phyloP scores from a whole-genome alignment of 2,329 filamentous ascomycete genomes.

The Alternaria infectoria region DNA sequence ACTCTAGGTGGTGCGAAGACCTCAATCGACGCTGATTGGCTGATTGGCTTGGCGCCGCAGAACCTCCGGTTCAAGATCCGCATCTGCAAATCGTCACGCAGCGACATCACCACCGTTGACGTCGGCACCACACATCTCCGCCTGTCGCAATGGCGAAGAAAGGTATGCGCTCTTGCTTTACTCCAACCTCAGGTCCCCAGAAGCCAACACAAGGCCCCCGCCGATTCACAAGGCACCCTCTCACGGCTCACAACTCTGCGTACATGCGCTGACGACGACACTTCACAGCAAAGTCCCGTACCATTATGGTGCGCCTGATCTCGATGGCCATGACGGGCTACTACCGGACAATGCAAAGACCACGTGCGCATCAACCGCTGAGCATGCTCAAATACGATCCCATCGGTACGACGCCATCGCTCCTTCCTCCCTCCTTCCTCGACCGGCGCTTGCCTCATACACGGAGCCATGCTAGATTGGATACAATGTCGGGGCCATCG shows the following conservation, averaged over 20 bases:
- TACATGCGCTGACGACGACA: slow-evolving; percentile 22
- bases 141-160: slow-evolving; percentile 44
- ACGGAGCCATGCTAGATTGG: neutral
- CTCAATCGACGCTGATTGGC: slow-evolving; percentile 28
- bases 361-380: slow-evolving; percentile 79
- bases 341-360: slow-evolving; percentile 89
- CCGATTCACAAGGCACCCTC: neutral
- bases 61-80: slow-evolving; percentile 21
- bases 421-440: neutral
- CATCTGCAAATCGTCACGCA: slow-evolving; percentile 29
- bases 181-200: too few species aligned
- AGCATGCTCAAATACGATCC: slow-evolving; percentile 99
- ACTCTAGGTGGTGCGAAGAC: neutral
- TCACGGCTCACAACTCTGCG: neutral
- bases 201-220: neutral
- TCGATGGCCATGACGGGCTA: slow-evolving; percentile 99
- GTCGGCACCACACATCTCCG: slow-evolving; percentile 13
- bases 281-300: slow-evolving; percentile 80
- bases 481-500: neutral
- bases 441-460: neutral
- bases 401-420: slow-evolving; percentile 68
- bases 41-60: slow-evolving; percentile 14
- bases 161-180: slow-evolving; percentile 26
- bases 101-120: slow-evolving; percentile 16
- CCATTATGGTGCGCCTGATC: slow-evolving; percentile 89